Conservation (phyloP, 1,284 basidiomycete species). For the Ceratobasidium sp. region DNA sequence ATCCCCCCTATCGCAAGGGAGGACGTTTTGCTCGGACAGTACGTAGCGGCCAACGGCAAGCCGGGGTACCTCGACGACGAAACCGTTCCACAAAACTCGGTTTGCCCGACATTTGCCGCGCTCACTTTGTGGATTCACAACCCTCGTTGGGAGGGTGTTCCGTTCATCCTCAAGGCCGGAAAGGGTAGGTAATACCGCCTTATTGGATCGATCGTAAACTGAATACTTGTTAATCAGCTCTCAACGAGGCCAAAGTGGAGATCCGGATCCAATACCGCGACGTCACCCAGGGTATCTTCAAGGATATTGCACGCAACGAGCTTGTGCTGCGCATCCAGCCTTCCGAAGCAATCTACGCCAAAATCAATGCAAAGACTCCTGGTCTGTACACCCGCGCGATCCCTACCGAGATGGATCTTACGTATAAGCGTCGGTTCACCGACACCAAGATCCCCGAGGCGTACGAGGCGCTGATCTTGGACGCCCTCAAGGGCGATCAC, state of each 20-base stretch:
- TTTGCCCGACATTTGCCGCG: constrained; percentile 92
- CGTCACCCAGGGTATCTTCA: constrained; percentile 93
- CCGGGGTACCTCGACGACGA: constrained; percentile 97
- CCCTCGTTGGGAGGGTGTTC: constrained; percentile 96
- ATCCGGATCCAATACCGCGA: constrained; percentile 97
- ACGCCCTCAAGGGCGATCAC: constrained; percentile 87
- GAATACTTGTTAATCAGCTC: constrained; percentile 58
- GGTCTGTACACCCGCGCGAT: constrained; percentile 88
- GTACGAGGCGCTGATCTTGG: constrained; percentile 90
- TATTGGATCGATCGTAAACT: neutral
- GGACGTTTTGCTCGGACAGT: constrained; percentile 91
- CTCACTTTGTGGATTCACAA: constrained; percentile 89
- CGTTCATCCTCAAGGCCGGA: constrained; percentile 95
- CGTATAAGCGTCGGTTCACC: constrained; percentile 92
- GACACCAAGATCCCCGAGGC: constrained; percentile 92
- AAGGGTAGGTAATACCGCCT: constrained; percentile 69
- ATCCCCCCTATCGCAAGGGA: constrained; percentile 80
- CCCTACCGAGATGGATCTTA: constrained; percentile 95
- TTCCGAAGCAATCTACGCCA: constrained; percentile 92
- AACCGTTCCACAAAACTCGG: constrained; percentile 89
- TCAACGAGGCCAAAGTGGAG: constrained; percentile 97
- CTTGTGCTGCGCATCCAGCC: constrained; percentile 95
- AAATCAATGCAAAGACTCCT: constrained; percentile 92
- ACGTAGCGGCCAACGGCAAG: constrained; percentile 85
- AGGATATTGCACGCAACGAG: constrained; percentile 92